A percentile compares a stretch with the other conserved stretches of the same genome.
phyloP scores from a whole-genome alignment of 129 eudicot genomes.

The Dittrichia graveolens region DNA sequence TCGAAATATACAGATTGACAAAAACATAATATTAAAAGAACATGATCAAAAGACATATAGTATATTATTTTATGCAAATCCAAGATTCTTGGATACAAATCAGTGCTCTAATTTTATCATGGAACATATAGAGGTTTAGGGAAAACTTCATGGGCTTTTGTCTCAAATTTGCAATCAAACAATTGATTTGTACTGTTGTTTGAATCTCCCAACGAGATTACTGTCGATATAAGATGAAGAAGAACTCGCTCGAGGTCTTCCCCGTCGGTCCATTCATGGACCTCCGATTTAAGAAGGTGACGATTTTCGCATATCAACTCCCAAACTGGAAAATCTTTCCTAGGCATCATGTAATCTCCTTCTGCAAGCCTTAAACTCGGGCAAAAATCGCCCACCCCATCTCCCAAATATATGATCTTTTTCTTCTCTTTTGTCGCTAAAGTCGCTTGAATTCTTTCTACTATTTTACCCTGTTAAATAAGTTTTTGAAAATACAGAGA shows the following conservation, averaged over 20 bases:
- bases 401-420: conserved; percentile 68
- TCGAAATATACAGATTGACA: not conserved
- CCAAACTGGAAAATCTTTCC: conserved; percentile 82
- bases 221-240: conserved; percentile 34
- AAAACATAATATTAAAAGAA: not conserved
- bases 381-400: conserved; percentile 84
- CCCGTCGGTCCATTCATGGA: conserved; percentile 71
- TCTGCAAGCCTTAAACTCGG: conserved; percentile 60
- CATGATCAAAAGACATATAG: not conserved
- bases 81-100: conserved; percentile 9
- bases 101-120: not conserved
- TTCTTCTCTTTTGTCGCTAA: conserved; percentile 44
- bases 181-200: conserved; percentile 16
- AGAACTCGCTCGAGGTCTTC: conserved; percentile 55
- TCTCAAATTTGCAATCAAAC: conserved; percentile 60
- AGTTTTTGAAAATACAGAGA: not conserved
- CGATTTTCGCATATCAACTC: conserved; percentile 69
- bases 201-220: conserved; percentile 16
- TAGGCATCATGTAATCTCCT: conserved; percentile 78
- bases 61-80: not conserved
- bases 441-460: conserved; percentile 55
- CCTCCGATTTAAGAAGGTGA: conserved; percentile 40
- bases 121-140: conserved; percentile 56
- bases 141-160: conserved; percentile 45
- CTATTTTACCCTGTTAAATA: conserved; percentile 30